Base-by-base conservation (phyloP, 2,329 filamentous ascomycete genomes). In the Claviceps citrina region DNA sequence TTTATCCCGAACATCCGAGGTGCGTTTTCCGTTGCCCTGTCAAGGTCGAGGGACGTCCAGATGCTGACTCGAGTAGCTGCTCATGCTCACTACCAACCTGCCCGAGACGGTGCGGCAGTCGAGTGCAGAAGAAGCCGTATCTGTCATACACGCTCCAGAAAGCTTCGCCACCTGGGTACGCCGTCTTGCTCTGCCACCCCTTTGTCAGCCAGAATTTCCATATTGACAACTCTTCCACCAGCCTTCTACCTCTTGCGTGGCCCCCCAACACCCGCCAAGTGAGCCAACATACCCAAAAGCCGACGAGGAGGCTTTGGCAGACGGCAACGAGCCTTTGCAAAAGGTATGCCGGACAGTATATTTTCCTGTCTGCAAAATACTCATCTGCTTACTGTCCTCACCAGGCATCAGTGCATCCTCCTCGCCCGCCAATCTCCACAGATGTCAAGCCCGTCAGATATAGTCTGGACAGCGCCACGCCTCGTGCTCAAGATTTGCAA, bases 141-240 rank as follows among this genome's bases (percentile, higher is more conserved):
- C 87, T 1, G 87, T 93, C 40, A 94, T 95, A 49, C 87, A 94
- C 66, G 84, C 84, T 13, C 86, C 87, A 0, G 71, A 84, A 47
- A 84, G 81, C 45, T 95, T 91, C 59, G 72, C 76, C 41, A 74
- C 74, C 49, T 93, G 91, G 73, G 84, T 91, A 58, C 54, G 73
- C 56, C 31, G 16, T 20, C 41, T 26, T 12, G 20, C 20, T 24
- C n/a, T 18, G 22, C 4, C 9, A 13, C 19, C 10, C 12, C n/a
- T 16, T 19, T 13, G 10, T 12, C n/a, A 20, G 15, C 18, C 24
- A 18, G 18, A 30, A 12, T 2, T 16, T 7, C 4, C 15, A 28
- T n/a, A 5, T 33, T 39, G 24, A 39, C 31, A 22, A 7, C 15
- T 25, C n/a, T 16, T 25, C 18, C 13, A 7, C 25, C 39, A 73